phyloP scores from a whole-genome alignment of 169 alveolate genomes.

The Besnoitia besnoiti region DNA sequence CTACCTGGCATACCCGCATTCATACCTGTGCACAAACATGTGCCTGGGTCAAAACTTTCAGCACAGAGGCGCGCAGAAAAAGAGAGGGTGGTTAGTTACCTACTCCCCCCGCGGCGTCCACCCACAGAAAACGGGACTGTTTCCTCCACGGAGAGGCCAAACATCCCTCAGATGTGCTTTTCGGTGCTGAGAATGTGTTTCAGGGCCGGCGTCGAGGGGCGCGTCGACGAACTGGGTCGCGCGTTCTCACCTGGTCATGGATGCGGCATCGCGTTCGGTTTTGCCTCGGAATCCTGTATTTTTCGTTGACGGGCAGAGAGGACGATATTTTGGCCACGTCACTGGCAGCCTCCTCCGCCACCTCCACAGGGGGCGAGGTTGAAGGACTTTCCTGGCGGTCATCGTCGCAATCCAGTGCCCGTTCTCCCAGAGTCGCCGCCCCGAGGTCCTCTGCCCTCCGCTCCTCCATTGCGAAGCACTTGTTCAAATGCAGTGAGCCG shows the following conservation, averaged over 20 bases:
- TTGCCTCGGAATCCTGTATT: constrained; percentile 57
- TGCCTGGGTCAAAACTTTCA: not conserved
- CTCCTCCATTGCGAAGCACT: not conserved
- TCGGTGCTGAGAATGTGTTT: too few species aligned
- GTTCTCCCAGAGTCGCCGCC: not conserved
- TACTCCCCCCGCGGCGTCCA: too few species aligned
- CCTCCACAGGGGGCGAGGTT: constrained; percentile 21
- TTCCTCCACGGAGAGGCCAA: too few species aligned
- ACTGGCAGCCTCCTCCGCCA: not conserved
- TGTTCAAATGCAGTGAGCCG: not conserved
- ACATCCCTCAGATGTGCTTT: too few species aligned
- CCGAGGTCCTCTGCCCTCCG: not conserved
- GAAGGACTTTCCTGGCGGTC: not conserved
- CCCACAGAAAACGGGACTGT: too few species aligned
- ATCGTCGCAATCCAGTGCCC: not conserved
- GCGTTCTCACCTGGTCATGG: constrained; percentile 54
- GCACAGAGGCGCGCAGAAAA: too few species aligned
- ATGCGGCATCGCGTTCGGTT: constrained; percentile 66
- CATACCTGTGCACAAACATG: too few species aligned
- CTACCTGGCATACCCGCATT: not conserved
- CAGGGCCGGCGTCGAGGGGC: too few species aligned
- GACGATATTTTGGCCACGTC: constrained; percentile 22
- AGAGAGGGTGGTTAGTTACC: too few species aligned
- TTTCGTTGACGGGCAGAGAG: constrained; percentile 62
- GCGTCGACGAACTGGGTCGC: too few species aligned